Evolutionary conservation across 2,329 filamentous ascomycete genomes (phyloP), one percentile per base, ranked within the genome.

Genomic region (Paecilomyces sp.): DNA sequence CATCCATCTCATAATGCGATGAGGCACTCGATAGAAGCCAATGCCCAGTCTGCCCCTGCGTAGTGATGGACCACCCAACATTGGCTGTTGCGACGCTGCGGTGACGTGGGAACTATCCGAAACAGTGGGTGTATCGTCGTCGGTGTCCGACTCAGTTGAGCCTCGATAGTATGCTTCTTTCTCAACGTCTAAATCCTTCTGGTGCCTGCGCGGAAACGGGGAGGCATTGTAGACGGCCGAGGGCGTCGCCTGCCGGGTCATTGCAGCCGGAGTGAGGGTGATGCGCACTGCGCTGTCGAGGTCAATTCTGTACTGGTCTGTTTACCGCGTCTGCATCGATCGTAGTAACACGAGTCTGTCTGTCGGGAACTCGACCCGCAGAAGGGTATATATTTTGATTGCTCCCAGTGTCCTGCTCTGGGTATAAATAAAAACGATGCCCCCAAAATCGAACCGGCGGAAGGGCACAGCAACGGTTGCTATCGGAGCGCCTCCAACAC

Each of bases 1-100:
- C 58, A 96, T 84, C 71, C 89, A 95, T 66, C 91, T 83, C 59
- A 90, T 86, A 60, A 94, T 84, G 62, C 83, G 88, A 68, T 87
- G 86, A 6, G 89, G 90, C 51, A 92, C 75, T 33, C 86, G 81
- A 67, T 89, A 90, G 57, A 82, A 73, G 58, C 70, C 64, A 3
- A 69, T 65, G 22, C 59, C 63, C 28, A 70, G 66, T 59, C 72
- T 73, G 58, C 67, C 67, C 57, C 73, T 68, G 62, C 73, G 65
- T 61, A 66, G 62, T 67, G 71, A 70, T n/a, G 71, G 66, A 57
- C 68, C 66, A 51, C 64, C 67, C 47, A 78, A 66, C 68, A 79
- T 77, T 18, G 75, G 75, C 51, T 74, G 71, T 62, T 75, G 67
- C 54, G 73, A 73, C 64, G 65, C 67, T 24, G 71, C 72, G 33